Evolutionary conservation across 2,329 filamentous ascomycete genomes (phyloP).

Genomic region (Torrubiella hemipterigena): DNA sequence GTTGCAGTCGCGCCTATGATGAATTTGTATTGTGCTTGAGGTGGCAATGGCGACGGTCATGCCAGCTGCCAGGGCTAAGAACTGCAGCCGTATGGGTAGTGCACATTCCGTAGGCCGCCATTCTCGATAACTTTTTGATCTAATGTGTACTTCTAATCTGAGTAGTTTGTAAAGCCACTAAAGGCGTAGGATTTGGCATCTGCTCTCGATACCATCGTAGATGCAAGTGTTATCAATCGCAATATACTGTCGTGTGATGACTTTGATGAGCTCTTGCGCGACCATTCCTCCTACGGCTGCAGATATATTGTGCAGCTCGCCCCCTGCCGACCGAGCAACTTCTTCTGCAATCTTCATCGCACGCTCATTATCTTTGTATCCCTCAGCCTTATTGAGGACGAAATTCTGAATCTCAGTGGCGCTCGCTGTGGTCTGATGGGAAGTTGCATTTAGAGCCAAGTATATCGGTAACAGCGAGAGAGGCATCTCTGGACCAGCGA

Average conservation of each 20-base stretch:
- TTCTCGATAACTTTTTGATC: too few species aligned
- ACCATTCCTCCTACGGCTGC: slow-evolving; percentile 82
- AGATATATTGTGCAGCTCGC: slow-evolving; percentile 86
- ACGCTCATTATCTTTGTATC: slow-evolving; percentile 35
- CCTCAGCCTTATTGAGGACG: slow-evolving; percentile 30
- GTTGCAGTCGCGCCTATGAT: too few species aligned
- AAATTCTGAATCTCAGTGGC: slow-evolving; percentile 41
- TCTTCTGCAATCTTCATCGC: slow-evolving; percentile 48
- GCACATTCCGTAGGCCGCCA: too few species aligned
- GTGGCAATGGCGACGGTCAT: too few species aligned
- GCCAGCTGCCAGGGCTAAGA: too few species aligned
- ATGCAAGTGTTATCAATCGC: slow-evolving; percentile 61
- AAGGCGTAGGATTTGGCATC: slow-evolving; percentile 45
- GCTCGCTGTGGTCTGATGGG: slow-evolving; percentile 29
- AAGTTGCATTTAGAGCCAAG: slow-evolving; percentile 47
- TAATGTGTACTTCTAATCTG: too few species aligned
- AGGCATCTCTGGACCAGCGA: slow-evolving; percentile 32
- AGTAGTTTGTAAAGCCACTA: slow-evolving; percentile 17
- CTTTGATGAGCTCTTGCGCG: slow-evolving; percentile 94
- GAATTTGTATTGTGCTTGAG: too few species aligned
- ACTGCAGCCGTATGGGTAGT: too few species aligned
- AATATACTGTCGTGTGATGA: slow-evolving; percentile 62
- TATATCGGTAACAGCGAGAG: slow-evolving; percentile 58
- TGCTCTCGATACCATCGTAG: slow-evolving; percentile 55
- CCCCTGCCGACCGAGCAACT: slow-evolving; percentile 64